Percentiles rank a stretch among this genome's conserved stretches.
Evolutionary conservation across 2,329 filamentous ascomycete genomes (phyloP).

Genomic region (Cordyceps fumosorosea): DNA sequence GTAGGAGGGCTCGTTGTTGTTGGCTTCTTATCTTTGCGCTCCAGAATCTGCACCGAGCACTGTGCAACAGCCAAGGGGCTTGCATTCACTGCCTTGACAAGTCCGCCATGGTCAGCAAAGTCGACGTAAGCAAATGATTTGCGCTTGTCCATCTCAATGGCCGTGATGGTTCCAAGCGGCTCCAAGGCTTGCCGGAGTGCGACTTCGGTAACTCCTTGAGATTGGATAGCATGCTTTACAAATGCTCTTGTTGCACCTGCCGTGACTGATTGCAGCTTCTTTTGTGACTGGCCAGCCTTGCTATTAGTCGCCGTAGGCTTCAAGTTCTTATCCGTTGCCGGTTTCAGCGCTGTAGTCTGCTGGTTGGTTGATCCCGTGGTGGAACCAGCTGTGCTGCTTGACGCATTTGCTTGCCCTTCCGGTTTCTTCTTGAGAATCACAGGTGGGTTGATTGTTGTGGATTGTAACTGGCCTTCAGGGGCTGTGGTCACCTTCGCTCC

Average conservation of each 20-base stretch:
- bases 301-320: conserved; percentile 30
- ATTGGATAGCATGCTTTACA: conserved; percentile 77
- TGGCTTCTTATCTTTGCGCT: conserved; percentile 60
- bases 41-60: conserved; percentile 79
- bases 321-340: conserved; percentile 26
- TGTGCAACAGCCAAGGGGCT: conserved; percentile 79
- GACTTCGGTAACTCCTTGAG: conserved; percentile 83
- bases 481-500: conserved; percentile 32
- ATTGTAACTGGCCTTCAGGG: conserved; percentile 23
- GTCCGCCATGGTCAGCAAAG: conserved; percentile 64
- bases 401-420: conserved; percentile 20
- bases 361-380: background rate
- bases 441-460: conserved; percentile 25
- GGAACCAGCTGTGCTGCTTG: conserved; percentile 15
- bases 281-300: conserved; percentile 25
- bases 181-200: conserved; percentile 69
- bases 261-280: conserved; percentile 26
- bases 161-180: conserved; percentile 65
- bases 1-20: conserved; percentile 14
- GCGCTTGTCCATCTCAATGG: conserved; percentile 87
- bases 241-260: conserved; percentile 60
- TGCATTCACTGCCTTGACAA: conserved; percentile 73
- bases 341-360: conserved; percentile 22
- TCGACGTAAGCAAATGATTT: conserved; percentile 94
- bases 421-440: conserved; percentile 38